phyloP scores from a whole-genome alignment of 306 rosid genomes.

The Astragalus membranaceus region DNA sequence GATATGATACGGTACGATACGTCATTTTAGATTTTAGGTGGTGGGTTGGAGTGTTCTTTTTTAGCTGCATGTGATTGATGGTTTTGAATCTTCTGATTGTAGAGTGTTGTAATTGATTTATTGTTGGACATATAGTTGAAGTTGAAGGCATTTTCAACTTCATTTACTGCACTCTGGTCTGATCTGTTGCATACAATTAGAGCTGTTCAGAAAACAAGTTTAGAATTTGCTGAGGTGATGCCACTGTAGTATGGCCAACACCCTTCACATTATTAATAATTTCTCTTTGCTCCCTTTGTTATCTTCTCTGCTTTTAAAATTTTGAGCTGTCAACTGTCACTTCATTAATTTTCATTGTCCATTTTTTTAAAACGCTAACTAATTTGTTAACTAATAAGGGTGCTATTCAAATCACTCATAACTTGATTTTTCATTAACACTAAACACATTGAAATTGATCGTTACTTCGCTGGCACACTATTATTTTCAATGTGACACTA shows the following conservation, averaged over 20 bases:
- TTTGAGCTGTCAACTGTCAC: too few species aligned
- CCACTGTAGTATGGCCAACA: not conserved
- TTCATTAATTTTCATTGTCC: too few species aligned
- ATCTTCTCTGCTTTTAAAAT: too few species aligned
- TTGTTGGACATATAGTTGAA: not conserved
- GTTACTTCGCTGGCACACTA: too few species aligned
- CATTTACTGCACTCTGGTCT: conserved; percentile 1
- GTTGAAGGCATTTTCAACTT: conserved; percentile 4
- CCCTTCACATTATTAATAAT: too few species aligned
- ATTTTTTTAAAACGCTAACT: too few species aligned
- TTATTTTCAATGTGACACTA: too few species aligned
- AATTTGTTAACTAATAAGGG: too few species aligned
- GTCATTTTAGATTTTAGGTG: conserved; percentile 23
- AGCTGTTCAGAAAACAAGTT: not conserved
- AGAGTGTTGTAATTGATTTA: conserved; percentile 23
- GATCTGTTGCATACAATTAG: conserved; percentile 21
- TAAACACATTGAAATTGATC: too few species aligned
- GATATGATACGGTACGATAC: not conserved
- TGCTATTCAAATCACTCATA: too few species aligned
- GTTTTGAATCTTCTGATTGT: conserved; percentile 11
- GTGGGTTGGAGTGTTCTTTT: conserved; percentile 16
- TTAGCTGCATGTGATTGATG: not conserved
- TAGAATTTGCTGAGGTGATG: conserved; percentile 6
- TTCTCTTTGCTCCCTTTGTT: too few species aligned
- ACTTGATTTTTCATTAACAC: too few species aligned